phyloP scores from a whole-genome alignment of 257 asterid species.

The Plantago ovata region DNA sequence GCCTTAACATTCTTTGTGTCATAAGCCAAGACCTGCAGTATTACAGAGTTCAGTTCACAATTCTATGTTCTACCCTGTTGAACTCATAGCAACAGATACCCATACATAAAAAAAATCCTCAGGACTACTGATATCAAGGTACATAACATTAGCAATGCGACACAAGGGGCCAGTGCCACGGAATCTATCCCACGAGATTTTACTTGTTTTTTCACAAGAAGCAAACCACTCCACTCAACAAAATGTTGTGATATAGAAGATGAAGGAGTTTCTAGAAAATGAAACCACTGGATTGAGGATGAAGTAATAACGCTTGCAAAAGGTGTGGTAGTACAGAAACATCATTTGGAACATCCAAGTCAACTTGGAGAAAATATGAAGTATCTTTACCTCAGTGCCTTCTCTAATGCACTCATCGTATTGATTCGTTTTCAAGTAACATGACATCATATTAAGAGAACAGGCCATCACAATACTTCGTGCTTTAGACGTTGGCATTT shows the following conservation, averaged over 20 bases:
- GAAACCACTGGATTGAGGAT: neutral
- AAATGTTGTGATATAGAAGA: conserved; percentile 11
- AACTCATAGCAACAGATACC: neutral
- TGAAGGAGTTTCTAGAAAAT: neutral
- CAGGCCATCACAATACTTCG: conserved; percentile 64
- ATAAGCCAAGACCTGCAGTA: conserved; percentile 66
- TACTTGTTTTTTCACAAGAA: neutral
- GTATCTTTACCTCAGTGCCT: conserved; percentile 82
- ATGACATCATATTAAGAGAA: conserved; percentile 95
- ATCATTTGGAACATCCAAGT: too few relatives aligned
- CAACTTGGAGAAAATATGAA: neutral
- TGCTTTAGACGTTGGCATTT: conserved; percentile 57
- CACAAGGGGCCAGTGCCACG: too few relatives aligned
- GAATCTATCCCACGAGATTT: too few relatives aligned
- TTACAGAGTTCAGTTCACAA: conserved; percentile 18
- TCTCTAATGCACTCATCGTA: conserved; percentile 72
- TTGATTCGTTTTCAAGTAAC: conserved; percentile 79
- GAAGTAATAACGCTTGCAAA: neutral
- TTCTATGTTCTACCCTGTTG: neutral
- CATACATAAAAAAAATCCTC: neutral
- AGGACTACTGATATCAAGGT: neutral
- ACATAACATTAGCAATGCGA: too few relatives aligned
- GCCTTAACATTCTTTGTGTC: conserved; percentile 79
- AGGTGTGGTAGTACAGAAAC: neutral
- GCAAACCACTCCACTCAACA: conserved; percentile 15